Conservation (phyloP, 1,284 basidiomycete genomes). For the Austroboletus novae-zelandiae region DNA sequence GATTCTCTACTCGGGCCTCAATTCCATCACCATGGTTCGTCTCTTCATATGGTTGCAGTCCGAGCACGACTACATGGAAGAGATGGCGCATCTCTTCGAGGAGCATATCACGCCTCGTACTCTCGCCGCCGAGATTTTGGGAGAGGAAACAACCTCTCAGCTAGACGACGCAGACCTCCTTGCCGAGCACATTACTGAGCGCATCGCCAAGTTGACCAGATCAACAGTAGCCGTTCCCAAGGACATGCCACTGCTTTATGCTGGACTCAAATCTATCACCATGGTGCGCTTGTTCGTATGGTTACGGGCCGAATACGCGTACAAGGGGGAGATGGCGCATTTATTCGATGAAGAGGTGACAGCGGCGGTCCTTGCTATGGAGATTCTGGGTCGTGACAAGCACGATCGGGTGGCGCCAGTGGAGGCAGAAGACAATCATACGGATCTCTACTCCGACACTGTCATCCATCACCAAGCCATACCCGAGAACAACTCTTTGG, state of each 20-base stretch:
- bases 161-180: conserved; percentile 1
- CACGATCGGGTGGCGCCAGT: too few species aligned
- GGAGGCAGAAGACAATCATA: not conserved
- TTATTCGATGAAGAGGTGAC: conserved; percentile 23
- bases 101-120: conserved; percentile 17
- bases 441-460: conserved; percentile 14
- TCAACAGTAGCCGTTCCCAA: too few species aligned
- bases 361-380: not conserved
- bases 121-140: too few species aligned
- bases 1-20: conserved; percentile 22
- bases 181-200: too few species aligned
- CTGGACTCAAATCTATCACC: conserved; percentile 28
- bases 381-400: too few species aligned
- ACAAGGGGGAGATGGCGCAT: conserved; percentile 18
- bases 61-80: conserved; percentile 21
- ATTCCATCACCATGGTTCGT: conserved; percentile 25
- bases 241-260: conserved; percentile 7
- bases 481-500: conserved; percentile 9
- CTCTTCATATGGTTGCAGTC: conserved; percentile 26
- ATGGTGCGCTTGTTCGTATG: conserved; percentile 23
- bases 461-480: conserved; percentile 11
- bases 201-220: too few species aligned
- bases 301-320: conserved; percentile 24
- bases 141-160: too few species aligned
- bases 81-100: conserved; percentile 21